Evolutionary conservation across 1,284 basidiomycete genomes (phyloP).

Genomic region (Rhizoctonia solani): DNA sequence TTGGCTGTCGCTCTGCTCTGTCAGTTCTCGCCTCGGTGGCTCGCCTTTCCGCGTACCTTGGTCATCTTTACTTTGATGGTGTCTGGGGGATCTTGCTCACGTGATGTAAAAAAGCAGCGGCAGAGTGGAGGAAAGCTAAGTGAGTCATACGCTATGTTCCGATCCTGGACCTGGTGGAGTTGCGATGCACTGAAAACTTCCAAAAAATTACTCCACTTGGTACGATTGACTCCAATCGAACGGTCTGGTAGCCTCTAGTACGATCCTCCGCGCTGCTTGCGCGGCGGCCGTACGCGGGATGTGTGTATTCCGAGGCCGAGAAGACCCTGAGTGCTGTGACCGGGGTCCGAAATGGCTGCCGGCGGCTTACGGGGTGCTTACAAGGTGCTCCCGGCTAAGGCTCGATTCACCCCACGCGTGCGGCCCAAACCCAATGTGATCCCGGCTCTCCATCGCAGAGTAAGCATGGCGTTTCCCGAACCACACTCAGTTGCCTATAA

Average conservation of each 20-base stretch:
- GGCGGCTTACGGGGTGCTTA: constrained; percentile 22
- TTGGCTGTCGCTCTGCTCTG: no score
- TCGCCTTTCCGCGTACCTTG: not conserved
- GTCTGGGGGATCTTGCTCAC: no score
- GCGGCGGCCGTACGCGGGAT: not conserved
- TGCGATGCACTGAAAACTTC: constrained; percentile 1
- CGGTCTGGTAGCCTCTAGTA: not conserved
- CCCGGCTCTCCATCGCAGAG: not conserved
- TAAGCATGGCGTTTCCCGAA: constrained; percentile 16
- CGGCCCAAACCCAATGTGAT: constrained; percentile 5
- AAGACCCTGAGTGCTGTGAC: constrained; percentile 10
- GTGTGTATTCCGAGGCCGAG: not conserved
- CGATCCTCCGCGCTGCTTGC: not conserved
- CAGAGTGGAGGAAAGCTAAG: no score
- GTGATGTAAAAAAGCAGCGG: no score
- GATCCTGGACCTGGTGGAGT: not conserved
- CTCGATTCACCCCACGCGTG: not conserved
- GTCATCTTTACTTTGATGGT: not conserved
- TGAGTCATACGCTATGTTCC: not conserved
- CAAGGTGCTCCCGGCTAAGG: constrained; percentile 14
- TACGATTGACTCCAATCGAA: no score
- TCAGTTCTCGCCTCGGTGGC: not conserved
- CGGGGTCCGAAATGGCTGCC: constrained; percentile 2
- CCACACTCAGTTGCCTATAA: not conserved
- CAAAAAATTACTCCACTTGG: not conserved